These are phyloP conservation scores for Obba rivulosa DNA, from an alignment of 768 basidiomycete genomes.

Conservation along the genomic window DNA sequence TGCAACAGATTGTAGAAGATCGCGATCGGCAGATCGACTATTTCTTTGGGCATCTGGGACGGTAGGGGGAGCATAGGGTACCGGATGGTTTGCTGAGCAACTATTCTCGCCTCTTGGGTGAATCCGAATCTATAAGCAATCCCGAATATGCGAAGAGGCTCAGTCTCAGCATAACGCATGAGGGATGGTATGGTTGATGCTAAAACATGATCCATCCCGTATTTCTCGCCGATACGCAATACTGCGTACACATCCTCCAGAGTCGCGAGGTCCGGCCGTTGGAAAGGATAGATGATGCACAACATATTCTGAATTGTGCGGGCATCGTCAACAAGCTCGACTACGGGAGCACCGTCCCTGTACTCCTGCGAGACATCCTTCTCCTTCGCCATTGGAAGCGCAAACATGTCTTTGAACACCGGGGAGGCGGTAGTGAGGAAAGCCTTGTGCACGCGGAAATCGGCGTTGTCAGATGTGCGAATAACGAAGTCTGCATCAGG, in stretches of 20 bases:
- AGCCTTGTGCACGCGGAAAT: slow-evolving; percentile 6
- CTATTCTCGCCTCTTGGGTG: neutral
- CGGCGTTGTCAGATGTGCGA: slow-evolving; percentile 4
- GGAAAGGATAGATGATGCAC: slow-evolving; percentile 5
- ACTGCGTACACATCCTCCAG: neutral
- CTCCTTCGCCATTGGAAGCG: neutral
- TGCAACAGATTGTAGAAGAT: neutral
- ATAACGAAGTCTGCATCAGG: slow-evolving; percentile 7
- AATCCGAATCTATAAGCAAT: slow-evolving; percentile 5
- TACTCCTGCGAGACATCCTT: neutral
- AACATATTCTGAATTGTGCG: slow-evolving; percentile 3
- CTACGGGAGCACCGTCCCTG: neutral
- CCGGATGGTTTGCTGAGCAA: slow-evolving; percentile 3
- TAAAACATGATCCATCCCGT: no score
- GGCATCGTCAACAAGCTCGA: slow-evolving; percentile 2
- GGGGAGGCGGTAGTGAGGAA: slow-evolving; percentile 21
- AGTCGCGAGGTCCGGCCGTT: neutral
- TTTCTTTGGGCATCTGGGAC: neutral
- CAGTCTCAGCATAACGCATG: neutral
- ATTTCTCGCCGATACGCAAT: slow-evolving; percentile 8
- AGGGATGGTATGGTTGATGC: no score
- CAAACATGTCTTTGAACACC: slow-evolving; percentile 25
- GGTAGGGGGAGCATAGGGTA: neutral
- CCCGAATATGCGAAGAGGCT: slow-evolving; percentile 11
- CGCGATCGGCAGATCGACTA: neutral